Base-by-base conservation (phyloP, 2,329 filamentous ascomycete species). In the Gliomastix tumulicola region DNA sequence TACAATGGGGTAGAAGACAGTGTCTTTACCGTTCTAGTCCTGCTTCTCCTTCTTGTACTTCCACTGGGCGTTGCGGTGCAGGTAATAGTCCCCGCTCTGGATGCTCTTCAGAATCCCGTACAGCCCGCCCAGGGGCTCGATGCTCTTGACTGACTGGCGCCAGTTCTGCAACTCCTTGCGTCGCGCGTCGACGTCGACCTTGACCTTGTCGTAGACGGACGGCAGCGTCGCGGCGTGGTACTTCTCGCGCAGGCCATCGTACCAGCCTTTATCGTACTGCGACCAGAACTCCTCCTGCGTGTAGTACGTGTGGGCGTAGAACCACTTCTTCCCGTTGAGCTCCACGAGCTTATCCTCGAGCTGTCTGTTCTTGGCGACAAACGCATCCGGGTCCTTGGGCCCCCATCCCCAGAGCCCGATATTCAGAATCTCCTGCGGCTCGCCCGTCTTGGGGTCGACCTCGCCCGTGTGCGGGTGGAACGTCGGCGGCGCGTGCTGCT, bases 261-360 rank as follows among this genome's bases (percentile, higher is more conserved):
- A 87, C 69, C 70, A 76, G 15, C 16, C 23, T 30, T 20, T n/a
- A 38, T 66, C 68, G 54, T 85, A 85, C 35, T 79, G 65, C 22
- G 61, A 49, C 79, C 80, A 85, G 59, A 85, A 88, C 51, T 84
- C 76, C 1, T 71, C 62, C 51, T 84, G 74, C n/a, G 74, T 71
- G 56, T 92, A 92, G 62, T 88, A 94, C 0, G 85, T 83, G 50
- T 90, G 84, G 4, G 87, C 86, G 57, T 94, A 94, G 11, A 94
- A 66, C 83, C 86, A 92, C 64, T 94, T 94, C 65, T 84, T 76
- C 3, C 87, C 88, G 32, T 80, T 79, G 2, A 92, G 71, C 44
- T 77, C 69, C 33, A 66, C 65, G 5, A 89, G 73, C 51, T 83
- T 82, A 16, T 65, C 61, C 62, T 94, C 88, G 16, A 94, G 68